Conservation (phyloP, 2,329 filamentous ascomycete species). For the Penicillium palitans region DNA sequence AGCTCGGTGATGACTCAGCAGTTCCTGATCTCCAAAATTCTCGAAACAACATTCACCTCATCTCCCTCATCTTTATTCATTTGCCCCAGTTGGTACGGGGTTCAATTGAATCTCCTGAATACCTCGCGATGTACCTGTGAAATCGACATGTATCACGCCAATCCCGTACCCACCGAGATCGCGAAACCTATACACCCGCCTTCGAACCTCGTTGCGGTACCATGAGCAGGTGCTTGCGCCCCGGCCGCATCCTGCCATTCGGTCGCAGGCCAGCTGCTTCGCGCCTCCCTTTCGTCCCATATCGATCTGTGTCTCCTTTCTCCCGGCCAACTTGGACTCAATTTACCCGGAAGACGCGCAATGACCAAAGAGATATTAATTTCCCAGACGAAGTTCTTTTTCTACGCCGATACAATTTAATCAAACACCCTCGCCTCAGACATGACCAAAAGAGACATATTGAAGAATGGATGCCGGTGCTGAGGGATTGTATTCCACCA, state of each 20-base stretch:
- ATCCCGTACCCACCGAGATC: constrained; percentile 28
- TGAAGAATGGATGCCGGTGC: constrained; percentile 35
- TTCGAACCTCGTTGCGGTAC: constrained; percentile 34
- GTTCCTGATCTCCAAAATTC: constrained; percentile 12
- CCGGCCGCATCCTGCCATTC: constrained; percentile 38
- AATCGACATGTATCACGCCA: constrained; percentile 31
- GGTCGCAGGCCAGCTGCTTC: constrained; percentile 29
- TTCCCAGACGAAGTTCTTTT: constrained; percentile 21
- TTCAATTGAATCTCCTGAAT: neutral
- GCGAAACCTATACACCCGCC: constrained; percentile 31
- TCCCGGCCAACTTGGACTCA: constrained; percentile 9
- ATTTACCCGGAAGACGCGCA: neutral
- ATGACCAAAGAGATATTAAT: constrained; percentile 12
- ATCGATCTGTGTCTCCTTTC: constrained; percentile 8
- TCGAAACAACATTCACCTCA: constrained; percentile 4
- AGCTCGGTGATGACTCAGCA: constrained; percentile 8
- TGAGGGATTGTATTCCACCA: constrained; percentile 38
- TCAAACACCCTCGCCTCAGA: constrained; percentile 15
- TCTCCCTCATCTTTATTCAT: neutral
- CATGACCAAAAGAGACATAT: constrained; percentile 25
- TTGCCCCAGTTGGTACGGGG: neutral
- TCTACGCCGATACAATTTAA: constrained; percentile 21
- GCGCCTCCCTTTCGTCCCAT: constrained; percentile 15
- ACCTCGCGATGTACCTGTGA: constrained; percentile 20
- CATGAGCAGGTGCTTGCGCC: constrained; percentile 45